Evolutionary conservation across 768 basidiomycete genomes (phyloP), one percentile per base, ranked within the genome.

Genomic region (Albatrellus ellisii): DNA sequence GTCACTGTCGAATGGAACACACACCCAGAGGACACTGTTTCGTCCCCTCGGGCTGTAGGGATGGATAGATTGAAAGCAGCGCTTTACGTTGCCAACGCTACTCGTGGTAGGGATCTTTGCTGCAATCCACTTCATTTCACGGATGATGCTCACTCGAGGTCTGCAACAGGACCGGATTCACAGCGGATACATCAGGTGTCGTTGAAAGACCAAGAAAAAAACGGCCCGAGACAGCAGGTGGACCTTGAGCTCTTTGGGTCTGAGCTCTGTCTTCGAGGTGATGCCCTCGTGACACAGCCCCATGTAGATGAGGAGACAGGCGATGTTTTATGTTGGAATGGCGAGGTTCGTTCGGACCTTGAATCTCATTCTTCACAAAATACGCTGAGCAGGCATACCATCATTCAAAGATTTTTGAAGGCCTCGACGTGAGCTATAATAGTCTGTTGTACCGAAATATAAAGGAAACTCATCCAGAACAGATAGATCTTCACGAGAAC

Each of bases 321-420:
- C 6, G 68, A 79, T 53, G 54, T 85, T 3, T 59, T 91, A 21
- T 88, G 85, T 53, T 91, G 83, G 82, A 89, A 88, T 53, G 88
- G 89, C 46, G 84, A 91, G 65, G 85, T 79, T 35, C 35, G 59
- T 59, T 12, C 20, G 9, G 27, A 18, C 21, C 35, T 8, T 17
- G 26, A 27, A 15, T 40, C n/a, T 24, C 21, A 2, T 12, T 14
- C 4, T 22, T 9, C 34, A 11, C 8, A 6, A 25, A 21, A 14
- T 34, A 14, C 38, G 25, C 12, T 35, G 11, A 40, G 14, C 26
- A 36, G 1, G 25, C 31, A 36, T 29, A 6, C 21, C 24, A 28
- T 49, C 15, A 4, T 20, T 27, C 24, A 26, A 42, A 75, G 73
- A 67, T 90, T 21, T 91, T 92, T 49, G 78, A 84, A 48, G 88